phyloP scores from a whole-genome alignment of 805 yeast genomes.

The Candida sonorensis region DNA sequence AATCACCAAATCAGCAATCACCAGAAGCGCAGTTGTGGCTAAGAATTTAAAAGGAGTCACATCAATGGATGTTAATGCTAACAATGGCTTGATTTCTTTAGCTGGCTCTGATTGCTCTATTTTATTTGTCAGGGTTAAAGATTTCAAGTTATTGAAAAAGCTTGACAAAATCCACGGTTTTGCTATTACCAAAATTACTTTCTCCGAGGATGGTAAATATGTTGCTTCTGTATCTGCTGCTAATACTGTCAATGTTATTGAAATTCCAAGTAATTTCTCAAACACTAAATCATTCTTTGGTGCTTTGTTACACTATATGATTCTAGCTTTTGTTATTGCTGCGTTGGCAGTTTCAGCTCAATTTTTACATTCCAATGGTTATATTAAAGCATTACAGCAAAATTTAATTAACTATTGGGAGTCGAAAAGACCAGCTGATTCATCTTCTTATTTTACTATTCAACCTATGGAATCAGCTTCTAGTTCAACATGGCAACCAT shows the following conservation, averaged over 20 bases:
- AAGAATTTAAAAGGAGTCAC: conserved; percentile 50
- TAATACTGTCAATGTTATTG: conserved; percentile 57
- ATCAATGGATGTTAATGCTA: conserved; percentile 37
- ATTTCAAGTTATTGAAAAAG: conserved; percentile 43
- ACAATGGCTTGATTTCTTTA: conserved; percentile 39
- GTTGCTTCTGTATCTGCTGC: conserved; percentile 76
- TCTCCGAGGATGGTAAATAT: conserved; percentile 60
- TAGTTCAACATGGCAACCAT: no score
- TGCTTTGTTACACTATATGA: conserved; percentile 20
- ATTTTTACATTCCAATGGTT: conserved; percentile 24
- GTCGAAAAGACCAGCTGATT: conserved; percentile 23
- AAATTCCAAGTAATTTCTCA: conserved; percentile 46
- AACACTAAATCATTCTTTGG: conserved; percentile 30
- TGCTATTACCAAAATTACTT: conserved; percentile 67
- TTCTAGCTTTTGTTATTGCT: conserved; percentile 19
- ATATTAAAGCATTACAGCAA: conserved; percentile 16
- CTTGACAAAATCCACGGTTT: conserved; percentile 64
- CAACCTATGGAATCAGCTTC: conserved; percentile 24
- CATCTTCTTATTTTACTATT: conserved; percentile 28
- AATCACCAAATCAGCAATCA: conserved; percentile 33
- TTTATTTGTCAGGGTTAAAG: conserved; percentile 43
- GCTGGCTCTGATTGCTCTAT: conserved; percentile 67
- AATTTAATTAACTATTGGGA: conserved; percentile 16
- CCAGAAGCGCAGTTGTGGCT: conserved; percentile 36
- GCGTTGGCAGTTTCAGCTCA: conserved; percentile 21